Base-by-base conservation (phyloP, 208 protist species). In the Vickermania ingenoplastis region DNA sequence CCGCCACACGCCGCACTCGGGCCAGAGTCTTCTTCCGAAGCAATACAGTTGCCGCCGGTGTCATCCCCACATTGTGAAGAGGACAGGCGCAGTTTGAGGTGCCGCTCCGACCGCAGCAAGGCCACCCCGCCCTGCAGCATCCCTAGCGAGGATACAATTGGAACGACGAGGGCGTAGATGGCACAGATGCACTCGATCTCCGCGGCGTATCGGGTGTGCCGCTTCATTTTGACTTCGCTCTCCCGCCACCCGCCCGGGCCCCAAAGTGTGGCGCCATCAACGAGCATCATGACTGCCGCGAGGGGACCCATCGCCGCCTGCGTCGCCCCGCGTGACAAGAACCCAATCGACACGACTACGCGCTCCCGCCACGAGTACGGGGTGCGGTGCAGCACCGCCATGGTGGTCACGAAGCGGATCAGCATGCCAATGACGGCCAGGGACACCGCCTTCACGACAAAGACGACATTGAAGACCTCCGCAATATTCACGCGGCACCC, bases 111-210 rank as follows among this genome's bases (percentile, higher is more conserved):
- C n/a, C n/a, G n/a, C n/a, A n/a, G n/a, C 21, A 92, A 41, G 0
- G 56, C 24, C 65, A 73, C 69, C 2, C 85, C 85, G 21, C 72
- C 76, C 14, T 67, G 72, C 56, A 89, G 74, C 25, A 89, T 66
- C 21, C 74, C 70, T 1, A 92, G 24, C 5, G 85, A 84, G 13
- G 85, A 80, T 31, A 86, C 56, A 14, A 73, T 71, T 3, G 85
- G 75, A 78, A 86, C 78, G 63, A 89, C 79, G 80, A 92, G 86
- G 17, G 89, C 81, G 61, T 89, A 92, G 61, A 86, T 70, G 5
- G 81, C 81, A 7, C 69, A 68, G 68, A 89, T 83, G 55, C 83
- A 73, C 65, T 88, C 71, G 13, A 89, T 72, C 41, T 86, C 81
- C 58, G 83, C 75, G 3, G 85, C 85, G 59, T 77, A 87, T 52